These are phyloP conservation scores for Coemansia sp. DNA, from an alignment of 192 early-diverging fungal genomes.

Conservation along the genomic window DNA sequence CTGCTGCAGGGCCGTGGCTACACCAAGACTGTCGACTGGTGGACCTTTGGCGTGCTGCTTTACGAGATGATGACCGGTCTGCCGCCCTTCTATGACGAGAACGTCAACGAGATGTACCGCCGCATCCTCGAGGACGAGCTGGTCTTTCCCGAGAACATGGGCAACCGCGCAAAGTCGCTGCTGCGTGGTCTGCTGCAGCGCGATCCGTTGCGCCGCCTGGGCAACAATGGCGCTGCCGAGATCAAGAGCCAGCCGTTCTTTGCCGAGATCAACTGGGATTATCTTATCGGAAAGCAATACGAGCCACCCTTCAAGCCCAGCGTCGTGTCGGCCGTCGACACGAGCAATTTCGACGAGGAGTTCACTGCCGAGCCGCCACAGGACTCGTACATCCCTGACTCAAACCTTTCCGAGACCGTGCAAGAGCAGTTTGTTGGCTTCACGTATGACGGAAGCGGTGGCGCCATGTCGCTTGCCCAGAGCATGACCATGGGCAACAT, in stretches of 20 bases:
- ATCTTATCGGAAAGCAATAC: conserved; percentile 85
- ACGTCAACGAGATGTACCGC: conserved; percentile 91
- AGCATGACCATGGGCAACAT: conserved; percentile 55
- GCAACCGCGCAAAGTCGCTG: conserved; percentile 62
- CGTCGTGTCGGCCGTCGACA: conserved; percentile 84
- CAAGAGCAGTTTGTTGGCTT: conserved; percentile 96
- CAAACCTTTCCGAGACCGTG: conserved; percentile 81
- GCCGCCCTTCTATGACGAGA: conserved; percentile 93
- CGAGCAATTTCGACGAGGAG: conserved; percentile 97
- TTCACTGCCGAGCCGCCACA: conserved; percentile 91
- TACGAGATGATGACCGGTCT: conserved; percentile 88
- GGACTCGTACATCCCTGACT: conserved; percentile 82
- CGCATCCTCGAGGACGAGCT: conserved; percentile 92
- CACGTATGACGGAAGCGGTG: conserved; percentile 78
- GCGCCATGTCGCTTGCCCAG: conserved; percentile 62
- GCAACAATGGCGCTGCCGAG: conserved; percentile 80
- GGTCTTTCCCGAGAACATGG: conserved; percentile 73
- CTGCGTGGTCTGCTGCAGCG: conserved; percentile 72
- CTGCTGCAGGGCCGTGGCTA: conserved; percentile 82
- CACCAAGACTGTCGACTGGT: conserved; percentile 96
- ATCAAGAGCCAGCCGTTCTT: conserved; percentile 97
- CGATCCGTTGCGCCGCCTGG: conserved; percentile 78
- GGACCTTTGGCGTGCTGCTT: conserved; percentile 88
- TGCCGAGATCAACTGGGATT: conserved; percentile 84
- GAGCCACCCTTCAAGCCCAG: conserved; percentile 91